Conservation (phyloP, 345 rosid species). For the Nephelium lappaceum region DNA sequence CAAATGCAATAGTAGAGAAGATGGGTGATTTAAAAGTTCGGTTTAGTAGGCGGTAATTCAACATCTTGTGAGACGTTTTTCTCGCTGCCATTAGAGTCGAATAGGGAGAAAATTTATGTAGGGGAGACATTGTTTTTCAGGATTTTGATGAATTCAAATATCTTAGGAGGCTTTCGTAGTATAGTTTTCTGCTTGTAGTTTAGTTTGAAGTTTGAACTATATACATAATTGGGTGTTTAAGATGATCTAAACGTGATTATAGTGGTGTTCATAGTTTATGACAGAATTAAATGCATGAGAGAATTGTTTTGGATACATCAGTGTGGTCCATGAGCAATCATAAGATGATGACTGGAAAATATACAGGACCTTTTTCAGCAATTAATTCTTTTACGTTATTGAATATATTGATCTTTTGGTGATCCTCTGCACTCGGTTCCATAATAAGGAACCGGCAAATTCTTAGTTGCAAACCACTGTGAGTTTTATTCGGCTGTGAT, state of each 20-base stretch:
- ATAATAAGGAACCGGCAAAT: too few species aligned
- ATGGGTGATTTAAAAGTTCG: slow-evolving; percentile 21
- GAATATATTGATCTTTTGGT: too few species aligned
- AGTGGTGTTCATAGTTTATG: background rate
- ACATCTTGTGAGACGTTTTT: slow-evolving; percentile 13
- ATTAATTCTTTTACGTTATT: too few species aligned
- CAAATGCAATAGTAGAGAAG: slow-evolving; percentile 24
- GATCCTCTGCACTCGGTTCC: too few species aligned
- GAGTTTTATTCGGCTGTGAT: too few species aligned
- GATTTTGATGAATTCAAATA: background rate
- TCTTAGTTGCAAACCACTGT: too few species aligned
- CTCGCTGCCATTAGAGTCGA: slow-evolving; percentile 20
- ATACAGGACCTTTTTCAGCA: too few species aligned
- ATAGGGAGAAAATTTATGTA: slow-evolving; percentile 7
- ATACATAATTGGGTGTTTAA: background rate
- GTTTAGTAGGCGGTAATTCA: slow-evolving; percentile 5
- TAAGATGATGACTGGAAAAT: background rate
- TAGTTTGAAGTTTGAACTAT: background rate
- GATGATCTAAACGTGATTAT: background rate
- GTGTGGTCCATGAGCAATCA: background rate
- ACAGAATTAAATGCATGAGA: background rate
- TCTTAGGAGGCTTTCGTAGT: background rate
- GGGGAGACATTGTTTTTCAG: slow-evolving; percentile 9
- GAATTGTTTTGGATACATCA: background rate
- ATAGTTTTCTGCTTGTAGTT: background rate